These are phyloP conservation scores for Xylaria curta DNA, from an alignment of 495 filamentous ascomycete species.

Conservation along the genomic window DNA sequence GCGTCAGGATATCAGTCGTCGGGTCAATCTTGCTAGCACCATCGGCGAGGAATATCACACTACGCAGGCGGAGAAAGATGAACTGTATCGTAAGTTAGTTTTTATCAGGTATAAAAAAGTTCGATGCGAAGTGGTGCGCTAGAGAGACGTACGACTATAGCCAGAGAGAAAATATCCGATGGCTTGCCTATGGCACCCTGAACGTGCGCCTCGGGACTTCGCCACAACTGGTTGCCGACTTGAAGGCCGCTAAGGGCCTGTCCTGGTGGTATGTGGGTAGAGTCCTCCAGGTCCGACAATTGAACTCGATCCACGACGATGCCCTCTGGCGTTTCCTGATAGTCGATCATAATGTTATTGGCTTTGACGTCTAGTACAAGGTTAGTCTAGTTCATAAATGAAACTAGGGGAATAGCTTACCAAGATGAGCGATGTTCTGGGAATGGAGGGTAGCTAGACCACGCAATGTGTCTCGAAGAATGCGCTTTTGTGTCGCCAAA, in stretches of 20 bases:
- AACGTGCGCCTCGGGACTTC: constrained; percentile 46
- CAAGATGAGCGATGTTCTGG: constrained; percentile 54
- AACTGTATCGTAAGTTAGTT: constrained; percentile 34
- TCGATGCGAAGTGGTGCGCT: background rate
- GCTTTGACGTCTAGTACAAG: constrained; percentile 43
- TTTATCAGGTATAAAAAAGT: background rate
- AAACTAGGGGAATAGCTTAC: constrained; percentile 12
- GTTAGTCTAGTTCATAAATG: constrained; percentile 18
- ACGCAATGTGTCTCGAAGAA: constrained; percentile 52
- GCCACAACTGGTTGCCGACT: constrained; percentile 48
- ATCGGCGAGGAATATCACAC: constrained; percentile 51
- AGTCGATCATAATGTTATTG: constrained; percentile 49
- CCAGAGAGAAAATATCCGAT: constrained; percentile 47
- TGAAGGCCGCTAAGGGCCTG: constrained; percentile 40
- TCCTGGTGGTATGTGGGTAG: constrained; percentile 49
- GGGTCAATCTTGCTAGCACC: constrained; percentile 53
- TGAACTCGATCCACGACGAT: constrained; percentile 47
- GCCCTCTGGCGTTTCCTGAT: constrained; percentile 38
- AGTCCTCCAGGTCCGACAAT: constrained; percentile 52
- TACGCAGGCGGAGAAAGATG: constrained; percentile 46
- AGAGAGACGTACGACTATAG: constrained; percentile 44
- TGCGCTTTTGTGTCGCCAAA: constrained; percentile 45
- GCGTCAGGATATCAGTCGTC: constrained; percentile 49
- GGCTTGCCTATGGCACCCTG: constrained; percentile 41
- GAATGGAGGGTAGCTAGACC: constrained; percentile 55